These are phyloP conservation scores for Umbelopsis sp. DNA, from an alignment of 192 early-diverging fungal genomes.

Conservation along the genomic window DNA sequence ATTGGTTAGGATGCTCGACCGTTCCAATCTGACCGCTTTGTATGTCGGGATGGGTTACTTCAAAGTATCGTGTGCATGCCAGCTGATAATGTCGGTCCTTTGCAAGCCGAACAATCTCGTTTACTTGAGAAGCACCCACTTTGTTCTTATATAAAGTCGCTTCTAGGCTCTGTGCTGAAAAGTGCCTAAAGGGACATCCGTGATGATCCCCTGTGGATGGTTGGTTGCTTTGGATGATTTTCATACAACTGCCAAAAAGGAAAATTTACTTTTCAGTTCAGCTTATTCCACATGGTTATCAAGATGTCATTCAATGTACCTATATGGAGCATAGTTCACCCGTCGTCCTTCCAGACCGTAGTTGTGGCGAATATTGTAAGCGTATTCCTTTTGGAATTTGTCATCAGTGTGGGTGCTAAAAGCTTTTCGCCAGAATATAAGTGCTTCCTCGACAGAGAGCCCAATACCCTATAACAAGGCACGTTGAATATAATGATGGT, in stretches of 20 bases:
- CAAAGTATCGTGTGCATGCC: conserved; percentile 90
- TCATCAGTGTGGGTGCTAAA: conserved; percentile 83
- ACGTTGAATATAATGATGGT: not conserved
- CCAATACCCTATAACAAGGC: conserved; percentile 70
- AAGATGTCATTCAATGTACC: conserved; percentile 35
- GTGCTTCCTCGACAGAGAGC: conserved; percentile 83
- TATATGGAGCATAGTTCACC: conserved; percentile 73
- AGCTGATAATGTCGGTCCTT: conserved; percentile 85
- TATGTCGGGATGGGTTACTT: conserved; percentile 57
- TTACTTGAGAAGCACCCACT: conserved; percentile 59
- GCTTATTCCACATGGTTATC: not conserved
- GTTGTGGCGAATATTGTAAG: conserved; percentile 95
- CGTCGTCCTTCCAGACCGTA: conserved; percentile 95
- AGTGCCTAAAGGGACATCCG: conserved; percentile 95
- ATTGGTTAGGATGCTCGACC: conserved; percentile 96
- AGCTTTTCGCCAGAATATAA: conserved; percentile 88
- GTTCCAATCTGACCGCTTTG: conserved; percentile 53
- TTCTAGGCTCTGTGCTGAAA: conserved; percentile 63
- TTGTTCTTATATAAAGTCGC: conserved; percentile 58
- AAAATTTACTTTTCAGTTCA: not conserved
- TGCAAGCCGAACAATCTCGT: conserved; percentile 69
- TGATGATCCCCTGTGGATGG: conserved; percentile 88
- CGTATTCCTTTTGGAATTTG: conserved; percentile 90
- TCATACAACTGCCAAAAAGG: conserved; percentile 62
- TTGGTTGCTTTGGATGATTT: conserved; percentile 80